Evolutionary conservation across 768 basidiomycete species (phyloP).

Genomic region (Agaricus sinodeliciosus): DNA sequence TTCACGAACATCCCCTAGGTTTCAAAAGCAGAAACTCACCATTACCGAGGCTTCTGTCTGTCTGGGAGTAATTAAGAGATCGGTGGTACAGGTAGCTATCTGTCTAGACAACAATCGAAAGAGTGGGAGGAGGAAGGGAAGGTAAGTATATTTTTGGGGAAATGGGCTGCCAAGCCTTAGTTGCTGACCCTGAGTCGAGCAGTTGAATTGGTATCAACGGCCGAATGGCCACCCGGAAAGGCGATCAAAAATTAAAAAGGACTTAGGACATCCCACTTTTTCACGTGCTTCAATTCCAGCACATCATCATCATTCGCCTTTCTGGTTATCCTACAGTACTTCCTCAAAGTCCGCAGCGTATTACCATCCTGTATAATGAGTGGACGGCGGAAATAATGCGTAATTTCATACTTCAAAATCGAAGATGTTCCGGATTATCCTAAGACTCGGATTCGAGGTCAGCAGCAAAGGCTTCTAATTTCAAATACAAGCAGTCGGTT

Average conservation of each 20-base stretch:
- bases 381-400: neutral
- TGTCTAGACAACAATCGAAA: too few species aligned
- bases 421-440: neutral
- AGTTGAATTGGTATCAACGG: neutral
- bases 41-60: slow-evolving; percentile 7
- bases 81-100: too few species aligned
- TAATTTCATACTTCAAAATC: neutral
- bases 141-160: too few species aligned
- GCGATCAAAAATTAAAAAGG: neutral
- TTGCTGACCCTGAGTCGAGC: too few species aligned
- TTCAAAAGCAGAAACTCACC: slow-evolving; percentile 11
- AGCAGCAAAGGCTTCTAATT: too few species aligned
- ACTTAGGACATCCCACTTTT: neutral
- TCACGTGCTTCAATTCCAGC: neutral
- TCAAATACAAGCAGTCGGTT: too few species aligned
- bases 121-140: too few species aligned
- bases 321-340: neutral
- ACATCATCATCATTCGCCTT: neutral
- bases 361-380: too few species aligned
- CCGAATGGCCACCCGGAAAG: neutral
- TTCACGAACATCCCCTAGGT: neutral
- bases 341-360: neutral
- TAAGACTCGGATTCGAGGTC: too few species aligned
- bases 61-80: too few species aligned
- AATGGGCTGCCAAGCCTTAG: too few species aligned